phyloP scores from a whole-genome alignment of 108 stramenopile species.

The Cyclotella kingstonii region DNA sequence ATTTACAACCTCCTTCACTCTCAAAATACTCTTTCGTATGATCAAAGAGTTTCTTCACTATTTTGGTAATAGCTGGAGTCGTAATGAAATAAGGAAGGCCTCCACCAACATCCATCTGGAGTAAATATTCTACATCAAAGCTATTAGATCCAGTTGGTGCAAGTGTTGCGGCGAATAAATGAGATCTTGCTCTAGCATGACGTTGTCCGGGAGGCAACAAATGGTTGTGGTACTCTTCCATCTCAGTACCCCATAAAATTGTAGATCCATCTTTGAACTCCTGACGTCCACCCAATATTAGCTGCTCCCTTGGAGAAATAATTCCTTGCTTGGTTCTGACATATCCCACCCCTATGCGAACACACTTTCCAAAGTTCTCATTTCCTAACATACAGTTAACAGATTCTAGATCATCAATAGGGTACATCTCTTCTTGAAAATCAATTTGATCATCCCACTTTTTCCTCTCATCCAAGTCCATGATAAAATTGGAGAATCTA shows the following conservation, averaged over 20 bases:
- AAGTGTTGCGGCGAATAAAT: constrained; percentile 44
- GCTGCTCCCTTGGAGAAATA: constrained; percentile 46
- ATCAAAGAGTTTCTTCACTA: constrained; percentile 44
- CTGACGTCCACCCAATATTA: constrained; percentile 41
- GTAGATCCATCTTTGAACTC: constrained; percentile 42
- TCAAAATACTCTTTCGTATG: constrained; percentile 43
- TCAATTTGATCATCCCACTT: constrained; percentile 47
- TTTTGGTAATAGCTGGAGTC: constrained; percentile 35
- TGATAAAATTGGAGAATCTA: constrained; percentile 39
- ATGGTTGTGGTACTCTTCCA: constrained; percentile 51
- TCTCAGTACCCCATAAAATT: constrained; percentile 48
- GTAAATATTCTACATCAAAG: constrained; percentile 46
- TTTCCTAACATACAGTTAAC: constrained; percentile 17
- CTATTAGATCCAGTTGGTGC: constrained; percentile 28
- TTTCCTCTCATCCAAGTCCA: constrained; percentile 45
- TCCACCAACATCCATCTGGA: constrained; percentile 47
- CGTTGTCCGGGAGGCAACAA: constrained; percentile 37
- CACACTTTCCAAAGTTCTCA: constrained; percentile 39
- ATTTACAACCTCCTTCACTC: constrained; percentile 32
- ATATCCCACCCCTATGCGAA: constrained; percentile 43
- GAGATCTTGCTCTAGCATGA: constrained; percentile 43
- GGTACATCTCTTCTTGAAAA: constrained; percentile 39
- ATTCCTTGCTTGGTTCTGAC: constrained; percentile 35
- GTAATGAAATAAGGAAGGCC: constrained; percentile 44
- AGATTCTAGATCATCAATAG: constrained; percentile 35